Conservation (phyloP, 108 stramenopile genomes). For the Cylindrotheca fusiformis region DNA sequence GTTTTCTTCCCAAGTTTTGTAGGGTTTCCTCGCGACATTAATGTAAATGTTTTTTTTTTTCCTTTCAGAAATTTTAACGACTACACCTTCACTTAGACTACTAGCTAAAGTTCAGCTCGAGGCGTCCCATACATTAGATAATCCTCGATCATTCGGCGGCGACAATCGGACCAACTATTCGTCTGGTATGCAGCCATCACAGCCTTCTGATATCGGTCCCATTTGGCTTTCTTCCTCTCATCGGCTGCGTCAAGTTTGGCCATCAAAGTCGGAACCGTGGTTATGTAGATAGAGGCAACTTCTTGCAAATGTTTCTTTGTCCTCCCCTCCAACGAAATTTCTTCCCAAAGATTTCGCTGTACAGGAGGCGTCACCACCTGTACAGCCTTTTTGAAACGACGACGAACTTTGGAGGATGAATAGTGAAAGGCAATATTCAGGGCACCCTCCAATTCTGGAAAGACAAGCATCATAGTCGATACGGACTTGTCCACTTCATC, state of each 20-base stretch:
- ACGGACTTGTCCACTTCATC: conserved; percentile 15
- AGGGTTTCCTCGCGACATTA: no score
- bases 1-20: no score
- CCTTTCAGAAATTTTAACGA: no score
- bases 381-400: conserved; percentile 20
- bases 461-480: conserved; percentile 30
- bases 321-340: conserved; percentile 24
- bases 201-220: neutral
- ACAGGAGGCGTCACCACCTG: conserved; percentile 6
- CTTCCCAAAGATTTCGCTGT: conserved; percentile 12
- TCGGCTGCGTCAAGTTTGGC: conserved; percentile 11
- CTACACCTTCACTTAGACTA: no score
- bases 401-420: conserved; percentile 21
- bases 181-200: neutral
- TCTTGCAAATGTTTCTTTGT: conserved; percentile 18
- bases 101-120: no score
- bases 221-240: neutral
- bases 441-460: conserved; percentile 38
- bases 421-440: conserved; percentile 16
- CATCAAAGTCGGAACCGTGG: conserved; percentile 20
- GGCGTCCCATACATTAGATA: no score
- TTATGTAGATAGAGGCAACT: conserved; percentile 28
- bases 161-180: neutral
- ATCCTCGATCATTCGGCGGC: conserved; percentile 1
- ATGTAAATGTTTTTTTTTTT: no score